phyloP scores from a whole-genome alignment of 2,329 filamentous ascomycete species.

The Hypoxylon sp. region DNA sequence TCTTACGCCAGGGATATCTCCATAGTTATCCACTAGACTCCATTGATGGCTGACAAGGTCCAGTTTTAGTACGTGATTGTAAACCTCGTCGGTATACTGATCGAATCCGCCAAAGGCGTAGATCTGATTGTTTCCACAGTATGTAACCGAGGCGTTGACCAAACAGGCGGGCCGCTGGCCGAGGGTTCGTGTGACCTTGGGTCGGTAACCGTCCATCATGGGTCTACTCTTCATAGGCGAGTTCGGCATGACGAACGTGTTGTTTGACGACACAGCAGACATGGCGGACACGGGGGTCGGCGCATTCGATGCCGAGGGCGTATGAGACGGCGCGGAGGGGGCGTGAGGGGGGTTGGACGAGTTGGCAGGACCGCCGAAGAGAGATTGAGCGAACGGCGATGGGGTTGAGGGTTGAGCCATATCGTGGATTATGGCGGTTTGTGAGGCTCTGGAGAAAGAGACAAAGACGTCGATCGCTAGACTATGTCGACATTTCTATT shows the following conservation, averaged over 20 bases:
- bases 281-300: constrained; percentile 64
- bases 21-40: constrained; percentile 98
- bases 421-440: constrained; percentile 7
- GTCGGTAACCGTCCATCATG: constrained; percentile 82
- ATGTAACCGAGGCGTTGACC: constrained; percentile 99
- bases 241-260: constrained; percentile 92
- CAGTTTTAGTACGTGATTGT: constrained; percentile 94
- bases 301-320: constrained; percentile 56
- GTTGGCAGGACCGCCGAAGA: constrained; percentile 53
- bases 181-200: constrained; percentile 83
- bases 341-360: constrained; percentile 46
- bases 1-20: constrained; percentile 94
- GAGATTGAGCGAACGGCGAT: constrained; percentile 46
- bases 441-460: constrained; percentile 19
- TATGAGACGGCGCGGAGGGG: constrained; percentile 48
- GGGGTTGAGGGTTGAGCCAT: constrained; percentile 53
- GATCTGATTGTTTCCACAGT: constrained; percentile 96
- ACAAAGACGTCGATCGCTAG: constrained; percentile 19
- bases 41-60: constrained; percentile 92
- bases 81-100: constrained; percentile 98
- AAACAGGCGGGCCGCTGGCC: constrained; percentile 91
- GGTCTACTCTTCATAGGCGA: constrained; percentile 79
- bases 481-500: constrained; percentile 42
- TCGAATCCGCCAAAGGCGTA: constrained; percentile 99
- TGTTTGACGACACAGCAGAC: constrained; percentile 72